Evolutionary conservation across 2,329 filamentous ascomycete species (phyloP).

Genomic region (Sphaerulina musiva): DNA sequence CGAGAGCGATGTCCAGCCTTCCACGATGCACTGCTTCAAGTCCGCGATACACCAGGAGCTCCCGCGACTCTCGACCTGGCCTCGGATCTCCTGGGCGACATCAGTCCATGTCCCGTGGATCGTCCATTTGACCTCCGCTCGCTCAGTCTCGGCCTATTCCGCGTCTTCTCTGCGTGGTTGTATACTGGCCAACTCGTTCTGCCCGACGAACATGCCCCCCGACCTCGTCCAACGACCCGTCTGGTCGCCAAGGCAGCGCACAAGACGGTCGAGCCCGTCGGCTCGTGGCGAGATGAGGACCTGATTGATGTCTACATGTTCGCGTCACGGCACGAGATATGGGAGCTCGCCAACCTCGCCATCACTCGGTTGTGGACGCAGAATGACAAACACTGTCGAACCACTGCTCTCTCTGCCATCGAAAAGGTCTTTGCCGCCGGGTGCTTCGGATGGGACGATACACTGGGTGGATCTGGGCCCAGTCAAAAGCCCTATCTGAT

Average conservation of each 20-base stretch:
- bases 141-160: not conserved
- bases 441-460: slow-evolving; percentile 4
- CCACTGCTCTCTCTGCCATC: slow-evolving; percentile 3
- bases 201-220: not conserved
- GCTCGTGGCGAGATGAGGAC: slow-evolving; percentile 6
- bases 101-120: slow-evolving; percentile 1
- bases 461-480: slow-evolving; percentile 1
- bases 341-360: slow-evolving; percentile 8
- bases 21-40: not conserved
- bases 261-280: slow-evolving; percentile 1
- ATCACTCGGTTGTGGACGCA: slow-evolving; percentile 7
- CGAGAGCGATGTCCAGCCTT: slow-evolving; percentile 3
- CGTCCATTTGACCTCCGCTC: not conserved
- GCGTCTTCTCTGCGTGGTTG: slow-evolving; percentile 3
- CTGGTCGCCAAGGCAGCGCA: slow-evolving; percentile 5
- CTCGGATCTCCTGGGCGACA: slow-evolving; percentile 1
- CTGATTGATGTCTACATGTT: slow-evolving; percentile 8
- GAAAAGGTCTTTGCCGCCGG: slow-evolving; percentile 1
- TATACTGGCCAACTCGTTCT: slow-evolving; percentile 2
- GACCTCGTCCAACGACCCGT: not conserved
- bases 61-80: no score
- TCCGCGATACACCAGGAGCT: not conserved
- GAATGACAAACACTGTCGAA: slow-evolving; percentile 4
- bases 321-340: slow-evolving; percentile 5
- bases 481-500: slow-evolving; percentile 7